A percentile compares a stretch with the other conserved stretches of the same genome.
Evolutionary conservation across 164 flowering plant species (phyloP).

Genomic region (Akebia trifoliata): DNA sequence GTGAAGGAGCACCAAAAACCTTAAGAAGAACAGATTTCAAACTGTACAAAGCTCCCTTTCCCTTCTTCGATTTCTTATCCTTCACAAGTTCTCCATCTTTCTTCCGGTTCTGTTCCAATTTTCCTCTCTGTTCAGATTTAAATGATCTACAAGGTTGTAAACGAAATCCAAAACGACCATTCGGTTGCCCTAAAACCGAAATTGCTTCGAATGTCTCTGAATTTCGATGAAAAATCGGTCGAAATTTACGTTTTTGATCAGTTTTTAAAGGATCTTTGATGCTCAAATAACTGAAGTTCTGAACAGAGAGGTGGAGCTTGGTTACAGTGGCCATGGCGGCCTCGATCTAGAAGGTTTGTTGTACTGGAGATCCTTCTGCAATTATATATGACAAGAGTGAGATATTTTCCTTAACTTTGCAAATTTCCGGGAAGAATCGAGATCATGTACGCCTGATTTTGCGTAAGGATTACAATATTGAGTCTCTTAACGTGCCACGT

Average conservation of each 20-base stretch:
- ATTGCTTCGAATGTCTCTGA: constrained; percentile 15
- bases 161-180: constrained; percentile 18
- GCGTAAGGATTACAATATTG: too few relatives aligned
- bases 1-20: constrained; percentile 22
- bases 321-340: constrained; percentile 47
- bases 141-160: constrained; percentile 40
- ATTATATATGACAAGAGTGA: not conserved
- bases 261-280: constrained; percentile 18
- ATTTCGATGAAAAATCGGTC: constrained; percentile 16
- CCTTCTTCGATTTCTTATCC: constrained; percentile 17
- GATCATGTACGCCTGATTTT: not conserved
- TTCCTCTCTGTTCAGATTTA: constrained; percentile 38
- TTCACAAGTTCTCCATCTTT: constrained; percentile 11
- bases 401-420: too few relatives aligned
- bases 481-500: too few relatives aligned
- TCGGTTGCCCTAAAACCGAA: constrained; percentile 13
- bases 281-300: constrained; percentile 19
- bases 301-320: constrained; percentile 40
- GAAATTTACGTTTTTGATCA: constrained; percentile 6
- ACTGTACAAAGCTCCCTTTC: constrained; percentile 28
- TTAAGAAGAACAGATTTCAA: constrained; percentile 33
- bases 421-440: too few relatives aligned
- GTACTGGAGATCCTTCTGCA: not conserved
- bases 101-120: constrained; percentile 17
- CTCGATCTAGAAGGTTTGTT: not conserved